Evolutionary conservation across 192 early-diverging fungal species (phyloP), one percentile per base, ranked within the genome.

Genomic region (Backusella macrospora): DNA sequence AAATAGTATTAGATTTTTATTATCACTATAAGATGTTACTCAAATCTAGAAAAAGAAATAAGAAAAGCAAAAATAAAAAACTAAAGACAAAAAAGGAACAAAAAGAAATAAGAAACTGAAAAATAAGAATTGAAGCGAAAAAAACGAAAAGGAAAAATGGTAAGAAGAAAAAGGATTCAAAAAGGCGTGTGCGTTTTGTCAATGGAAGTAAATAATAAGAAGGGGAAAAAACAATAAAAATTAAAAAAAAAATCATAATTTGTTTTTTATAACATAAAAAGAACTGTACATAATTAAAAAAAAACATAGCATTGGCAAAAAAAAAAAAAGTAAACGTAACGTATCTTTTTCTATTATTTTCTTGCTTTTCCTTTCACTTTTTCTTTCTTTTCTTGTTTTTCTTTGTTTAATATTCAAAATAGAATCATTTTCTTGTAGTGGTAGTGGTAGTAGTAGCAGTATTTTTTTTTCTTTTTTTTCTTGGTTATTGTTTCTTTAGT

Each of bases 271-370:
- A 52, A 52, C 45, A 49, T 40, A 71, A 55, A 59, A 23, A 49
- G 70, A 71, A 71, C 23, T 63, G 34, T 63, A 37, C 34, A 26
- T 37, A 63, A 37, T 63, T 23, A 63, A 63, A 63, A 48, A 48
- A 12, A 63, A 37, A 63, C 23, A 63, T 37, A 63, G 6, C n/a
- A 9, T 13, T 62, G 59, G 46, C 14, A 48, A 48, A 48, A 48
- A 48, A 48, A 10, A 48, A 48, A 48, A 48, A 48, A 12, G 16
- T 16, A 48, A 48, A 48, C 5, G 16, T 16, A 34, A 26, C 23
- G 10, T 37, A 21, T 62, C 26, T 62, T 62, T 59, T 59, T 59
- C 15, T 46, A 46, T 46, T 59, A 7, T 59, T 59, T 59, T 21
- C n/a, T 59, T 59, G 14, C 18, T 59, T 59, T 62, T 62, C 26